phyloP scores from a whole-genome alignment of 805 yeast species.

The Saccharomycopsis javanensis region DNA sequence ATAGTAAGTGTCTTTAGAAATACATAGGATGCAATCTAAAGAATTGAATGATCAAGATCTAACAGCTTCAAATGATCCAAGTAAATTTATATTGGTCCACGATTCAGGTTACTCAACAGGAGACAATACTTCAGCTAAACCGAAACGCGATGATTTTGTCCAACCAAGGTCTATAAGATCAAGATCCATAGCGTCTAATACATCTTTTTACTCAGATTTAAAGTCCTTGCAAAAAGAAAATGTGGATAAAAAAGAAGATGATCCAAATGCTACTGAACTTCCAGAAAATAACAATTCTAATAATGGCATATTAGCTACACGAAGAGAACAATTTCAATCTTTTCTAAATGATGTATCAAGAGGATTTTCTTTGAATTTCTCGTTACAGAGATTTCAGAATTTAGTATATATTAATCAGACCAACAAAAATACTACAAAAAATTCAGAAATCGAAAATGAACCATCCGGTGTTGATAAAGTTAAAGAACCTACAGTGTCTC shows the following conservation, averaged over 20 bases:
- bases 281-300: neutral
- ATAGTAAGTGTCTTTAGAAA: neutral
- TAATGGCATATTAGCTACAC: slow-evolving; percentile 13
- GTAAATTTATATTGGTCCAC: neutral
- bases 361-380: slow-evolving; percentile 42
- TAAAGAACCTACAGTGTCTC: slow-evolving; percentile 37
- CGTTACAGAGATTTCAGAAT: slow-evolving; percentile 40
- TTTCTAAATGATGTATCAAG: slow-evolving; percentile 29
- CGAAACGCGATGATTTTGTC: neutral
- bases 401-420: slow-evolving; percentile 6
- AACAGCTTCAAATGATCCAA: neutral
- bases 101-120: neutral
- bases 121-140: neutral
- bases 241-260: neutral
- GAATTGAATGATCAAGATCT: neutral
- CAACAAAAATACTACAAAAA: neutral
- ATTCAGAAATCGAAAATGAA: slow-evolving; percentile 24
- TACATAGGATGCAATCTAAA: neutral
- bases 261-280: neutral
- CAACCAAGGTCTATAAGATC: neutral
- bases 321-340: slow-evolving; percentile 27
- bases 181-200: neutral
- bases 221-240: neutral
- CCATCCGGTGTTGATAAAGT: slow-evolving; percentile 48
- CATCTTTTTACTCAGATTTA: neutral